phyloP scores from a whole-genome alignment of 148 eudicot species.

The Fallopia convolvulus region DNA sequence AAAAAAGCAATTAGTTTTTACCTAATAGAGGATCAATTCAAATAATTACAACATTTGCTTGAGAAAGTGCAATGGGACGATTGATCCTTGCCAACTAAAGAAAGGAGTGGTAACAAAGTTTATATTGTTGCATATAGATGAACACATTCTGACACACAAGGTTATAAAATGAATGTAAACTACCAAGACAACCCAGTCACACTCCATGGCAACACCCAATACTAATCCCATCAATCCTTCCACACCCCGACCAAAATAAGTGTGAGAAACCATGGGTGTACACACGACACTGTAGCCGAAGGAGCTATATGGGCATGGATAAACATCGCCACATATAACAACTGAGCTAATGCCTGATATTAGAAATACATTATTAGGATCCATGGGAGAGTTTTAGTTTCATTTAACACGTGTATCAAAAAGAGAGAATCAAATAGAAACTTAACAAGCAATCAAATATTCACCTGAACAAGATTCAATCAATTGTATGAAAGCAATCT shows the following conservation, averaged over 20 bases:
- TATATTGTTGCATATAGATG: background rate
- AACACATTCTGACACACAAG: background rate
- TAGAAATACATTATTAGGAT: background rate
- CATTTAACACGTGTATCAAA: no score
- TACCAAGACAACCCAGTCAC: conserved; percentile 97
- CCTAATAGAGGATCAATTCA: conserved; percentile 94
- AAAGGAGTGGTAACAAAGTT: background rate
- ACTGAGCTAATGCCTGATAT: conserved; percentile 73
- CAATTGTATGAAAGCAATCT: conserved; percentile 66
- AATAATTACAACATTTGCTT: conserved; percentile 80
- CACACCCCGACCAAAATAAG: conserved; percentile 71
- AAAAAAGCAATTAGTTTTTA: conserved; percentile 20
- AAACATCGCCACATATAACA: conserved; percentile 77
- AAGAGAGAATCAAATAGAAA: background rate
- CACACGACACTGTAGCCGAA: conserved; percentile 30
- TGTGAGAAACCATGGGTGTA: conserved; percentile 72
- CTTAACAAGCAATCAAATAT: background rate
- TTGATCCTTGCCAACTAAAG: conserved; percentile 83
- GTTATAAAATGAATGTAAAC: background rate
- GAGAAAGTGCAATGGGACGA: conserved; percentile 89
- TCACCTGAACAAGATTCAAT: conserved; percentile 66
- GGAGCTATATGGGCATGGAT: conserved; percentile 56
- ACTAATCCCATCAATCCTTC: conserved; percentile 83
- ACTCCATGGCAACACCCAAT: conserved; percentile 87
- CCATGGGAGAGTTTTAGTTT: no score